phyloP scores from a whole-genome alignment of 2,329 filamentous ascomycete genomes.

The Aspergillus caelatus region DNA sequence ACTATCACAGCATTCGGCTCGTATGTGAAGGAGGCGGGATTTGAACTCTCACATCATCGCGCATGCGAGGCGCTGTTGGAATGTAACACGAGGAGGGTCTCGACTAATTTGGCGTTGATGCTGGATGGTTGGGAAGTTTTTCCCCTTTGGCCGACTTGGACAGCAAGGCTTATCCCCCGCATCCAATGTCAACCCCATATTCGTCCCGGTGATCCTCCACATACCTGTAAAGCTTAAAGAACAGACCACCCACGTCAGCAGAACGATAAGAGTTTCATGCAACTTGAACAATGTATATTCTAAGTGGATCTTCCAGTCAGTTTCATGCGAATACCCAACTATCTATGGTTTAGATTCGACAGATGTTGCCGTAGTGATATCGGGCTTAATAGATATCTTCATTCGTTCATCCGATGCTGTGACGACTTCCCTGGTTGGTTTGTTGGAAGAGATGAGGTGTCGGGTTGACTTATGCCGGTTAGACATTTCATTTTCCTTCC shows the following conservation, averaged over 20 bases:
- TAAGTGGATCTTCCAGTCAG: neutral
- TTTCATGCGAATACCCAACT: neutral
- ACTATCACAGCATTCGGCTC: neutral
- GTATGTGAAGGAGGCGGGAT: neutral
- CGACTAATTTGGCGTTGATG: neutral
- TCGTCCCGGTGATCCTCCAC: neutral
- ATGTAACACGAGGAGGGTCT: neutral
- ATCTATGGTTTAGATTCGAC: no score
- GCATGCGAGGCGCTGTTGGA: neutral
- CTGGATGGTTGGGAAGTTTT: neutral
- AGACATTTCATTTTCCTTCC: neutral
- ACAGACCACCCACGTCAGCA: no score
- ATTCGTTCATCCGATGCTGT: neutral
- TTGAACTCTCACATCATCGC: neutral
- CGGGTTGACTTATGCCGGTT: no score
- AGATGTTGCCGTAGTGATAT: no score
- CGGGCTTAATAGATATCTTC: neutral
- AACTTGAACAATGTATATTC: neutral
- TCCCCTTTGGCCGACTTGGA: neutral
- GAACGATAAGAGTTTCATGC: neutral
- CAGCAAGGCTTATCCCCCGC: neutral
- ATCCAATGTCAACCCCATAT: neutral
- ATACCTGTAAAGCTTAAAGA: neutral
- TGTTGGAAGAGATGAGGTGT: no score
- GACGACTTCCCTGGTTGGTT: neutral